These are phyloP conservation scores for Zarea fungicola DNA, from an alignment of 2,329 filamentous ascomycete species.

Conservation along the genomic window DNA sequence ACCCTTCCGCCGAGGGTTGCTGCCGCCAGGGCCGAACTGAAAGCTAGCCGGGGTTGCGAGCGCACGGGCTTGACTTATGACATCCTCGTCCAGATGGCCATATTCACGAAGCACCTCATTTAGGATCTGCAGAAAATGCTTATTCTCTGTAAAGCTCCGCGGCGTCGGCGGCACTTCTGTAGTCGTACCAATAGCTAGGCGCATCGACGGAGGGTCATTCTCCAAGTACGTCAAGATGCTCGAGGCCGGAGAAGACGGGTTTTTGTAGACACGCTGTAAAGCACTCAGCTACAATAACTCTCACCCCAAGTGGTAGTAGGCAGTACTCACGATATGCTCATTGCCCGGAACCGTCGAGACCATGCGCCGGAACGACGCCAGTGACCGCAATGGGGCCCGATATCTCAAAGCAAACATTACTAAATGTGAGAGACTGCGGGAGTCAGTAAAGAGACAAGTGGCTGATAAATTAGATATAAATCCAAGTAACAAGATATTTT, in stretches of 20 bases:
- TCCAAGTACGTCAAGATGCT: conserved; percentile 57
- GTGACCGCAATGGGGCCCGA: neutral
- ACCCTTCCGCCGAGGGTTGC: conserved; percentile 38
- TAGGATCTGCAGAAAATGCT: conserved; percentile 52
- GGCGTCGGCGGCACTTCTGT: conserved; percentile 57
- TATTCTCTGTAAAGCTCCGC: conserved; percentile 54
- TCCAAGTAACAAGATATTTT: neutral
- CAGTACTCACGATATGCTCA: conserved; percentile 44
- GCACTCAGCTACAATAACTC: conserved; percentile 18
- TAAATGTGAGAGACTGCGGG: neutral
- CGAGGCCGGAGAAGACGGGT: conserved; percentile 37
- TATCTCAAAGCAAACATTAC: conserved; percentile 6
- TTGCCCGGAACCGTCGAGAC: conserved; percentile 47
- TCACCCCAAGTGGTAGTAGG: neutral
- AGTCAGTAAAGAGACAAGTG: neutral
- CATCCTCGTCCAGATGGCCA: conserved; percentile 50
- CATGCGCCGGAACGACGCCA: conserved; percentile 22
- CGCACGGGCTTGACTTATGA: conserved; percentile 52
- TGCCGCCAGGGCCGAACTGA: conserved; percentile 47
- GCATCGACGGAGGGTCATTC: conserved; percentile 47
- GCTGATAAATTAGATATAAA: neutral
- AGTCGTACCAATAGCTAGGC: conserved; percentile 55
- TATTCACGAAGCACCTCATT: conserved; percentile 51
- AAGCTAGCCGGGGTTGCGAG: conserved; percentile 55
- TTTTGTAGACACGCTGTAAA: conserved; percentile 52